Evolutionary conservation across 345 rosid genomes (phyloP).

Genomic region (Brassica incana): DNA sequence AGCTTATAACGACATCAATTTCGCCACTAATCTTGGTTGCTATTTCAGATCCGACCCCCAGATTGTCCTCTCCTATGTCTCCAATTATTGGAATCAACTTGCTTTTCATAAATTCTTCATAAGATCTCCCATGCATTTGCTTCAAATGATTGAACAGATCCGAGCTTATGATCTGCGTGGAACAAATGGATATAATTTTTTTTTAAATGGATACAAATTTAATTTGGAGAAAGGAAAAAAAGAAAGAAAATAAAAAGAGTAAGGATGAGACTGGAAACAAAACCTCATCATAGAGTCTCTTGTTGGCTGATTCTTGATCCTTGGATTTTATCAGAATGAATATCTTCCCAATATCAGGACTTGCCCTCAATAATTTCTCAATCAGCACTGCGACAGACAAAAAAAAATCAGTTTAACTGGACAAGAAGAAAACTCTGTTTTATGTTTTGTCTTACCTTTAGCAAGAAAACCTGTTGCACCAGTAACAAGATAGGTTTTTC

Average conservation of each 20-base stretch:
- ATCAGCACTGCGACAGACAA: conserved; percentile 13
- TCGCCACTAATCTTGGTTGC: conserved; percentile 45
- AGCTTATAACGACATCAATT: conserved; percentile 59
- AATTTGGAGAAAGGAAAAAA: background rate
- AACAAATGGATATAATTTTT: background rate
- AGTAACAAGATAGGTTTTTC: conserved; percentile 40
- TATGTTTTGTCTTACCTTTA: conserved; percentile 27
- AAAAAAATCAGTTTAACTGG: background rate
- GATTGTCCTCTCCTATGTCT: conserved; percentile 22
- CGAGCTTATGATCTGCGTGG: conserved; percentile 36
- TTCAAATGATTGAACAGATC: conserved; percentile 38
- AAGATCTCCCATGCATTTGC: conserved; percentile 33
- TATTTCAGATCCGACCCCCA: conserved; percentile 16
- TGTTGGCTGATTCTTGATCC: conserved; percentile 29
- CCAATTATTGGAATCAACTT: conserved; percentile 47
- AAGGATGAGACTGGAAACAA: background rate
- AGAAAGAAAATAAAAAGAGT: too few species aligned
- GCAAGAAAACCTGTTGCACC: conserved; percentile 50
- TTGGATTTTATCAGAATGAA: conserved; percentile 39
- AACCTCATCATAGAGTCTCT: conserved; percentile 33
- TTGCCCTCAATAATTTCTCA: conserved; percentile 43
- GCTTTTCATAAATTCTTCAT: conserved; percentile 34
- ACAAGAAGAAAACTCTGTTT: conserved; percentile 8
- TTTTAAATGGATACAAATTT: too few species aligned
- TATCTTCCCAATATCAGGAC: conserved; percentile 37